Evolutionary conservation across 2,329 filamentous ascomycete genomes (phyloP).

Genomic region (Claviceps lovelessii): DNA sequence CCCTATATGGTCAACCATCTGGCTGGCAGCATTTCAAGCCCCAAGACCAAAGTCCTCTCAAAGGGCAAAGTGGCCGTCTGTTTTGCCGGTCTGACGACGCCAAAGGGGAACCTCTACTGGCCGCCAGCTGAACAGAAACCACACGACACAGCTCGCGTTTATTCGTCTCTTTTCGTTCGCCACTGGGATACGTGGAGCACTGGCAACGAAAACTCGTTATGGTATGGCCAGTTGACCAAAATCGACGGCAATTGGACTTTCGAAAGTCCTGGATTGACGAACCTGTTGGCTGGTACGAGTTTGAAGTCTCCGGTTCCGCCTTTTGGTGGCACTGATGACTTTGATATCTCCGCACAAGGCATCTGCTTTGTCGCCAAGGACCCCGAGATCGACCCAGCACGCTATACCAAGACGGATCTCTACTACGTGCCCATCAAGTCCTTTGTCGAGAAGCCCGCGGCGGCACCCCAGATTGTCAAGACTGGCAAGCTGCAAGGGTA

Average conservation of each 20-base stretch:
- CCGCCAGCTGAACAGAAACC: constrained; percentile 44
- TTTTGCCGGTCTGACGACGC: constrained; percentile 49
- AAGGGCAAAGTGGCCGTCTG: constrained; percentile 38
- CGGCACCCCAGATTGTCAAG: constrained; percentile 32
- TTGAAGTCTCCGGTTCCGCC: constrained; percentile 58
- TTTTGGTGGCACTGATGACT: constrained; percentile 69
- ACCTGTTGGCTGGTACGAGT: constrained; percentile 45
- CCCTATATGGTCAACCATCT: constrained; percentile 34
- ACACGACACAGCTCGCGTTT: constrained; percentile 52
- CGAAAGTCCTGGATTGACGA: constrained; percentile 35
- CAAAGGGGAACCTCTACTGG: constrained; percentile 56
- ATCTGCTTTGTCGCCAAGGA: constrained; percentile 66
- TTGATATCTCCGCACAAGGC: constrained; percentile 53
- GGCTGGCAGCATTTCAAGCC: constrained; percentile 40
- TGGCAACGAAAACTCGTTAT: constrained; percentile 56
- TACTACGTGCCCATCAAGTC: constrained; percentile 55
- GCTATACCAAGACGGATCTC: constrained; percentile 69
- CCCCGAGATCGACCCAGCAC: constrained; percentile 52
- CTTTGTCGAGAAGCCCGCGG: constrained; percentile 40
- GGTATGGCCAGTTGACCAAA: constrained; percentile 49
- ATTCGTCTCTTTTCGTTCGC: constrained; percentile 61
- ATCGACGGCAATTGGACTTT: constrained; percentile 27
- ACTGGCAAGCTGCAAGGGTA: constrained; percentile 50
- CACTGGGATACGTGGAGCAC: constrained; percentile 72
- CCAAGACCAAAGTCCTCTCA: constrained; percentile 40